A percentile compares a stretch with the other conserved stretches of the same genome.
These are phyloP conservation scores for Graphilbum sp. DNA, from an alignment of 2,329 filamentous ascomycete species.

Conservation along the genomic window DNA sequence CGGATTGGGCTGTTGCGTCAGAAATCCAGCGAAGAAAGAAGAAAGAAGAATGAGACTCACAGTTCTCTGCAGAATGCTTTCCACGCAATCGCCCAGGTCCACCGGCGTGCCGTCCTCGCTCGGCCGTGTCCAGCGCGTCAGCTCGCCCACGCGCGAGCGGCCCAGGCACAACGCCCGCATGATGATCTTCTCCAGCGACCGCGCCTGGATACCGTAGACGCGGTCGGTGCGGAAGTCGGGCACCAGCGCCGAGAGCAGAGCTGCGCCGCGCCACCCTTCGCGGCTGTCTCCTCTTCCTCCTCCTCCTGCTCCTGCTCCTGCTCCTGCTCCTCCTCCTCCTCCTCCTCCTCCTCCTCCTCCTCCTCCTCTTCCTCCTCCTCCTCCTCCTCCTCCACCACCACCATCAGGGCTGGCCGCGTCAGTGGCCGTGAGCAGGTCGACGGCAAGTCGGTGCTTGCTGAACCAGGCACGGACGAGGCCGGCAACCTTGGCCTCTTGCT, in stretches of 20 bases:
- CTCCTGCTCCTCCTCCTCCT: too few relatives aligned
- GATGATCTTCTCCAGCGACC: constrained; percentile 48
- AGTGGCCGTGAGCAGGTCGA: constrained; percentile 1
- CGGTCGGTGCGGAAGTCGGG: constrained; percentile 63
- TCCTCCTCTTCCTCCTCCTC: too few relatives aligned
- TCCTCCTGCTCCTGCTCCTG: too few relatives aligned
- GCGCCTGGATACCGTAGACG: constrained; percentile 54
- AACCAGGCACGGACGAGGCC: constrained; percentile 51
- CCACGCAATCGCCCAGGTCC: constrained; percentile 58
- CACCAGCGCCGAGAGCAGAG: constrained; percentile 59
- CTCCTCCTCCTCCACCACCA: too few relatives aligned
- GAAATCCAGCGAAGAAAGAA: too few relatives aligned
- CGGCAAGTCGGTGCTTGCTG: constrained; percentile 31
- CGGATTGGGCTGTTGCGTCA: constrained; percentile 27
- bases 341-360: too few relatives aligned
- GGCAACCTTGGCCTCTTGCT: constrained; percentile 3
- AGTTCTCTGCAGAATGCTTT: constrained; percentile 44
- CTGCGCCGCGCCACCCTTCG: constrained; percentile 18
- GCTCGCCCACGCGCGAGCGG: constrained; percentile 38
- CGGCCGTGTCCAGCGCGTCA: constrained; percentile 44
- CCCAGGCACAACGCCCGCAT: constrained; percentile 50
- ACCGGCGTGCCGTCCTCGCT: constrained; percentile 49
- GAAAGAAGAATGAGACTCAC: too few relatives aligned
- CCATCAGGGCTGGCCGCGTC: background rate
- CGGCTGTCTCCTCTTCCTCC: too few relatives aligned